A percentile compares a stretch with the other conserved stretches of the same genome.
phyloP scores from a whole-genome alignment of 306 rosid genomes.

The Acacia melanoxylon region DNA sequence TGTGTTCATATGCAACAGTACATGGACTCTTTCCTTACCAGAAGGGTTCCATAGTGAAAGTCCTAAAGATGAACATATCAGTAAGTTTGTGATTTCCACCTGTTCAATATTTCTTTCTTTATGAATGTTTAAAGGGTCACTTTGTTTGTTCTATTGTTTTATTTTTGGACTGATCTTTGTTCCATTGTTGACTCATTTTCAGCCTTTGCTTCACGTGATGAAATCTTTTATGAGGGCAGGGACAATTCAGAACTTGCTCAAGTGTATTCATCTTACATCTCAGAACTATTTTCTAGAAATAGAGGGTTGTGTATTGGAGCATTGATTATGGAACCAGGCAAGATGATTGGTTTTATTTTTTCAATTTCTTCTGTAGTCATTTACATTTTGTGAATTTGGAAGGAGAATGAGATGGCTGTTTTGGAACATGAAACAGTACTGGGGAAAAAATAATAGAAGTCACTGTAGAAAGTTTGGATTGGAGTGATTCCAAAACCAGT shows the following conservation, averaged over 20 bases:
- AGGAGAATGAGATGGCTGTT: background rate
- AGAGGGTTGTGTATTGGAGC: constrained; percentile 63
- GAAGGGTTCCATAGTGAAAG: constrained; percentile 52
- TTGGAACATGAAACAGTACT: background rate
- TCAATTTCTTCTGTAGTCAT: constrained; percentile 20
- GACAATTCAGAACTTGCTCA: constrained; percentile 74
- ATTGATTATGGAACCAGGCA: constrained; percentile 90
- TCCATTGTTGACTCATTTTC: constrained; percentile 42
- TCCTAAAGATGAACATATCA: constrained; percentile 34
- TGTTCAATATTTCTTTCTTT: constrained; percentile 14
- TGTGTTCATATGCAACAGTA: constrained; percentile 59
- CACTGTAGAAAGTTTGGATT: background rate
- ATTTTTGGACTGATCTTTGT: constrained; percentile 1
- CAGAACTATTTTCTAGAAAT: constrained; percentile 53
- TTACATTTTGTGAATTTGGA: constrained; percentile 1
- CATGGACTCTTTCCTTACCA: constrained; percentile 76
- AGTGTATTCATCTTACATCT: constrained; percentile 70
- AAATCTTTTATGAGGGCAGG: constrained; percentile 63
- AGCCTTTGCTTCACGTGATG: constrained; percentile 71
- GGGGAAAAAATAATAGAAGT: background rate
- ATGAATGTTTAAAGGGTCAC: constrained; percentile 20
- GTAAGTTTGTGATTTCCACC: constrained; percentile 44
- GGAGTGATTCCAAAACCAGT: background rate
- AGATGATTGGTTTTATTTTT: constrained; percentile 34
- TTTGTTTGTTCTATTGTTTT: constrained; percentile 29